Evolutionary conservation across 2,329 filamentous ascomycete genomes (phyloP).

Genomic region (Pseudocercospora crystallina): DNA sequence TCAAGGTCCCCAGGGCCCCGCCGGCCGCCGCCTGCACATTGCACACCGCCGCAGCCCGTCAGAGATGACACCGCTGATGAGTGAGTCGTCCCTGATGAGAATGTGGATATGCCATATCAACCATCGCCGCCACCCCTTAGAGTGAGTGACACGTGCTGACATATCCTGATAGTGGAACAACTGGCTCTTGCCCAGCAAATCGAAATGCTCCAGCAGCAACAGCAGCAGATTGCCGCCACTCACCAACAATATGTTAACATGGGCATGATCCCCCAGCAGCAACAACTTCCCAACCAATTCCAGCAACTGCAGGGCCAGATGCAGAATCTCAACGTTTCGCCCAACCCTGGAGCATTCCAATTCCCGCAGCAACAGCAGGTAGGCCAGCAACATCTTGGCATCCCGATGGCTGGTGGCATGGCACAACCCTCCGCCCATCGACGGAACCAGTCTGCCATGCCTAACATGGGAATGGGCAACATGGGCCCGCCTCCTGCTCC

Average conservation of each 20-base stretch:
- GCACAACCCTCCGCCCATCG: slow-evolving; percentile 83
- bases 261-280: slow-evolving; percentile 87
- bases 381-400: slow-evolving; percentile 59
- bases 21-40: slow-evolving; percentile 91
- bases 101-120: background rate
- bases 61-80: slow-evolving; percentile 95
- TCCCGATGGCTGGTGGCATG: slow-evolving; percentile 68
- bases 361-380: slow-evolving; percentile 71
- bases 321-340: slow-evolving; percentile 72
- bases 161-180: slow-evolving; percentile 74
- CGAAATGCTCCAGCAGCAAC: slow-evolving; percentile 93
- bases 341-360: slow-evolving; percentile 69
- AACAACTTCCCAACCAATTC: slow-evolving; percentile 73
- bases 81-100: slow-evolving; percentile 60
- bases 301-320: slow-evolving; percentile 78
- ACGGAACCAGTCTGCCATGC: slow-evolving; percentile 95
- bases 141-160: slow-evolving; percentile 29
- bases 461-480: slow-evolving; percentile 88
- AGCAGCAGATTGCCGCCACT: slow-evolving; percentile 93
- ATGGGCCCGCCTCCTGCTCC: slow-evolving; percentile 79
- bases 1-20: slow-evolving; percentile 60
- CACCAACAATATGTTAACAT: slow-evolving; percentile 98
- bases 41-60: slow-evolving; percentile 95
- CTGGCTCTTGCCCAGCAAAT: slow-evolving; percentile 97
- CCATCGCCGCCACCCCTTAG: background rate